A percentile compares a stretch with the other conserved stretches of the same genome.
phyloP scores from a whole-genome alignment of 1,139 yeast genomes.

The Ashbya aceris region DNA sequence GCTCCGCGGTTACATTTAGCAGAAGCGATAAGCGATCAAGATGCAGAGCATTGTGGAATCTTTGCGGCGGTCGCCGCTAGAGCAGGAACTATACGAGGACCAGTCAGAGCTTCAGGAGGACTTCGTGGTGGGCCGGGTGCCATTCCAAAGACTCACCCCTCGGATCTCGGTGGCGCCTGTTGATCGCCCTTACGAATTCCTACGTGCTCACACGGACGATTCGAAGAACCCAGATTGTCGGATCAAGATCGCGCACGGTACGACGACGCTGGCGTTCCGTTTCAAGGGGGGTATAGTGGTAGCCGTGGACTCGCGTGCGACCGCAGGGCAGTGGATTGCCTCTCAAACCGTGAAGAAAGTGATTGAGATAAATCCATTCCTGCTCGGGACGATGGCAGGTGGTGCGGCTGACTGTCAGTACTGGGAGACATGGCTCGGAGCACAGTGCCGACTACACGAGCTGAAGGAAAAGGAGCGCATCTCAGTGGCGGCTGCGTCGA shows the following conservation, averaged over 20 bases:
- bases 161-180: conserved; percentile 71
- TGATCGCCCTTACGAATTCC: conserved; percentile 84
- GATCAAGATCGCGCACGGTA: conserved; percentile 96
- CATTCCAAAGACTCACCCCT: conserved; percentile 41
- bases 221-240: conserved; percentile 85
- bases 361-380: conserved; percentile 88
- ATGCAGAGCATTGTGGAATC: conserved; percentile 30
- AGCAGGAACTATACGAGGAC: conserved; percentile 22
- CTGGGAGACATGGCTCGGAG: conserved; percentile 98
- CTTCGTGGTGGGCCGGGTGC: conserved; percentile 26
- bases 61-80: conserved; percentile 17
- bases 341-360: conserved; percentile 97
- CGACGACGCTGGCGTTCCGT: conserved; percentile 93
- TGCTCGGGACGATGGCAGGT: conserved; percentile 98
- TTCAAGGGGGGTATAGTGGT: conserved; percentile 94
- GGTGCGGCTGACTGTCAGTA: conserved; percentile 99
- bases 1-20: no score
- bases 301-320: conserved; percentile 96
- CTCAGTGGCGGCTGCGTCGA: conserved; percentile 94
- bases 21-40: not conserved
- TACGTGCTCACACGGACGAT: conserved; percentile 97
- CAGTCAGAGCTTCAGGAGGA: conserved; percentile 32
- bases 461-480: conserved; percentile 90
- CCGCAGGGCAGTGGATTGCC: conserved; percentile 98
- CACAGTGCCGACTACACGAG: conserved; percentile 93